phyloP scores from a whole-genome alignment of 306 rosid genomes.

The Fagus sylvatica region DNA sequence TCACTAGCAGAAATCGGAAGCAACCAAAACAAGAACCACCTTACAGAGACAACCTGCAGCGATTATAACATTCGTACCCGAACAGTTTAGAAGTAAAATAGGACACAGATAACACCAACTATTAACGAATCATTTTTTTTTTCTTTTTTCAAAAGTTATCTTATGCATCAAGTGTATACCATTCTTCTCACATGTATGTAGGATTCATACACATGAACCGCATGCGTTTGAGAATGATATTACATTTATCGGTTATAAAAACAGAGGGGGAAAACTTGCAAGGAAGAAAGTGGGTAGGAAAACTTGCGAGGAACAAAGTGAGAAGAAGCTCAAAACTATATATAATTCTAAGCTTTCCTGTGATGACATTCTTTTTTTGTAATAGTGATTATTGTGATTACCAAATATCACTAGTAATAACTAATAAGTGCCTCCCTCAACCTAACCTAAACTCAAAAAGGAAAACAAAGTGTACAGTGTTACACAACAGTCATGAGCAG shows the following conservation, averaged over 20 bases:
- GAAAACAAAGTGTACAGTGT: neutral
- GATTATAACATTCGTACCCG: neutral
- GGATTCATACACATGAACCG: no score
- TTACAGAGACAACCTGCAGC: neutral
- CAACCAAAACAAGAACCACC: neutral
- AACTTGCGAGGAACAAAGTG: no score
- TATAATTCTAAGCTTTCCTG: neutral
- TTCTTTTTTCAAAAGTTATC: no score
- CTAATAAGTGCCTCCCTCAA: neutral
- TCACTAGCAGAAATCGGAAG: neutral
- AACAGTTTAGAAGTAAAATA: neutral
- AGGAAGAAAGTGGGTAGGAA: no score
- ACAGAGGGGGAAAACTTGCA: no score
- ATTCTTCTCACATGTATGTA: no score
- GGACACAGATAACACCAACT: neutral
- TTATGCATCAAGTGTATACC: no score
- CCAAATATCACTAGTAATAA: neutral
- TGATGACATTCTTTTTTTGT: neutral
- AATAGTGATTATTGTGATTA: neutral
- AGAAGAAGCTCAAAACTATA: no score
- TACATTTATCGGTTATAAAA: no score
- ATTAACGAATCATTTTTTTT: neutral
- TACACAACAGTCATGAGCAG: slow-evolving; percentile 22
- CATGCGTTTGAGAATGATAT: no score
- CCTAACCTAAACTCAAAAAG: neutral